Evolutionary conservation across 225 moss, liverwort and hornwort species (phyloP), one percentile per base, ranked within the genome.

Genomic region (Anthoceros angustus): DNA sequence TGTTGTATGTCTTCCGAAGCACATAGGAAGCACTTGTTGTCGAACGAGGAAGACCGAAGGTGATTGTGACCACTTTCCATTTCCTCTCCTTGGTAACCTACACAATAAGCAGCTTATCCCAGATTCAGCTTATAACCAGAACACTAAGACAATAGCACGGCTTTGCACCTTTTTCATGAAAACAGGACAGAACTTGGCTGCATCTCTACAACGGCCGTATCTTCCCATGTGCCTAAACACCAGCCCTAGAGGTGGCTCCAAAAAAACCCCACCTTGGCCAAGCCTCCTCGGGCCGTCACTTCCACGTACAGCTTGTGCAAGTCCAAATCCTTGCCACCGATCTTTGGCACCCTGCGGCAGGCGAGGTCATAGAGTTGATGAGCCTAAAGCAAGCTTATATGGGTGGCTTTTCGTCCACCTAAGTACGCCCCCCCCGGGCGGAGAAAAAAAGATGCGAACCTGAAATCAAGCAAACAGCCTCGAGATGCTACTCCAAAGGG

Each of bases 71-170:
- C 69, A 87, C 90, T 69, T 83, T 87, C 93, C 90, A 90, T 55
- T 90, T 94, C 55, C 90, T 83, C 73, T 87, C 84, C 73, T 81
- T 87, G 72, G 86, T 86, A 41, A 94, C 93, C 90, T 94, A 75
- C 38, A 69, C 10, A 46, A 7, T 14, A 64, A n/a, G 73, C 18
- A 10, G 66, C 61, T 0, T 69, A 20, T 39, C 38, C 38, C 6
- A 7, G 55, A 9, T 18, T 55, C 32, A 32, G 32, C 32, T 1
- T 32, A 4, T 32, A 32, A 32, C 4, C 32, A 32, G 32, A 32
- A 1, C 32, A 32, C 32, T 32, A 32, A 32, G 4, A 32, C 32
- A 4, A 32, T 4, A 32, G 32, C 32, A 32, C 32, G 32, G 32
- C 32, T 4, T 32, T 1, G 32, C 32, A 32, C 32, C 32, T 32